Evolutionary conservation across 352 stramenopile species (phyloP), one percentile per base, ranked within the genome.

Genomic region (Pythium periplocum): DNA sequence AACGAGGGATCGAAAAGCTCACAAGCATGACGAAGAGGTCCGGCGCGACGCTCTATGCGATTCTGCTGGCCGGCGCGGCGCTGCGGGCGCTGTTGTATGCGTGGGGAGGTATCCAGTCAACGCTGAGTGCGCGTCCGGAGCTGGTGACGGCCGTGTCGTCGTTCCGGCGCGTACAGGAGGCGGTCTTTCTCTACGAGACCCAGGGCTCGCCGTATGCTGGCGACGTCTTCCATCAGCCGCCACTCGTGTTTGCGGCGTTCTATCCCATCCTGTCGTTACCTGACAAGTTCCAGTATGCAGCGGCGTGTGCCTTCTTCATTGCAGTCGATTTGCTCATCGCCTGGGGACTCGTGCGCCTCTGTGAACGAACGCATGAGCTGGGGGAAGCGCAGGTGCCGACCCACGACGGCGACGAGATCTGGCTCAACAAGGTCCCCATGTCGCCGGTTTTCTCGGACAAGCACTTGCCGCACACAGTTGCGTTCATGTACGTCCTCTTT

Each of bases 171-270:
- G 56, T 91, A 43, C 64, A 67, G 34, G 83, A 94, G 55, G 66
- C 73, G 37, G 74, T 66, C 7, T 86, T 78, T 47, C 72, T 92
- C 26, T 78, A 77, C 47, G 54, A 59, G 10, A 45, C 64, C 31
- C 61, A 55, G 1, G 69, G 74, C 6, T 82, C 76, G 17, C 79
- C 83, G 12, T 94, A 94, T 61, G 61, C 76, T 0, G 83, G 81
- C 34, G 83, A 94, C 63, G 71, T 83, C 37, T 94, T 87, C 65
- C 83, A 94, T 59, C 83, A 94, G 62, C 79, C 81, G 34, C 77
- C 80, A 57, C 75, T 94, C 37, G 67, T 90, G 33, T 87, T 92
- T 49, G 73, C 75, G 26, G 57, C 81, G 45, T 71, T 89, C 42
- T 86, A 86, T 55, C 73, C 71, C 11, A 32, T 84, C n/a, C 60